Evolutionary conservation across 225 moss, liverwort and hornwort genomes (phyloP), one percentile per base, ranked within the genome.

Genomic region (Bryoerythrophyllum caledonicum): DNA sequence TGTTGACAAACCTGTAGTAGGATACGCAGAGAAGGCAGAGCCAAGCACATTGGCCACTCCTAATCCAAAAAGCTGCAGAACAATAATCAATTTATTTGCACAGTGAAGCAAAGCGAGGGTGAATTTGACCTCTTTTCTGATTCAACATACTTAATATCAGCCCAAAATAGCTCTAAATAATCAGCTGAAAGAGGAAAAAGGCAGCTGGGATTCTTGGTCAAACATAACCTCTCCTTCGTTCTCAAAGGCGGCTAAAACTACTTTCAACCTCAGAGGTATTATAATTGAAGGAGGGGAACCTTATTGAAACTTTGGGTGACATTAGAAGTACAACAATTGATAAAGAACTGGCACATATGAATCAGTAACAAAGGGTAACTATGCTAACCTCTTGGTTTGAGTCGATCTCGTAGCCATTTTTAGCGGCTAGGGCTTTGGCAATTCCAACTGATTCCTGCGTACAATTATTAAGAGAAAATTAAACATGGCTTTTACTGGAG

Each of bases 381-480:
- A 61, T 56, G 37, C 61, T 64, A 53, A 93, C 93, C 91, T 95
- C 95, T 79, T 93, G 93, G 71, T 99, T 99, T 11, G 95, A 90
- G 74, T 93, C 88, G 56, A 99, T 82, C 74, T 95, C 99, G 30
- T 99, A 95, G 24, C 90, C 95, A 73, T 95, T 93, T 79, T 92
- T 99, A n/a, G 90, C 82, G 70, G 95, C 99, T 86, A 99, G 82
- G 62, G 95, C 85, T 78, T 87, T 90, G 7, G 95, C 99, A 78
- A 95, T 93, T 51, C 93, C 95, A 19, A 93, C 93, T 27, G 99
- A 99, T 80, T 99, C 99, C 91, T 93, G 86, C 74, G 52, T 20
- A 44, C 72, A 65, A 5, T 54, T 65, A 73, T 55, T 19, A 10
- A 79, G 52, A 52, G 57, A 7, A 62, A 10, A 30, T 81, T 52